Evolutionary conservation across 78 protist species (phyloP), one percentile per base, ranked within the genome.

Genomic region (Dictyostelium capitatum): DNA sequence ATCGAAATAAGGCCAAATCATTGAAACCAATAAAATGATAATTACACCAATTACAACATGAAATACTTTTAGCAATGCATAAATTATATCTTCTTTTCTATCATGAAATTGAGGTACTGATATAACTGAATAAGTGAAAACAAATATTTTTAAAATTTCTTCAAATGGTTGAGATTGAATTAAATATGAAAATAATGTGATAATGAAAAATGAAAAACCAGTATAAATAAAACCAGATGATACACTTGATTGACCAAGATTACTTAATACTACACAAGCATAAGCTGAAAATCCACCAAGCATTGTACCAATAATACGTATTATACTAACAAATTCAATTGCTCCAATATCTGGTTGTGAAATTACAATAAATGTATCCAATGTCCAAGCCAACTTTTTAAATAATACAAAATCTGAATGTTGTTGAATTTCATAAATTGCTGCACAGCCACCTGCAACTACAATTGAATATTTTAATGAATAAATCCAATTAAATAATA

Each of bases 401-500:
- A 81, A 81, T 11, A 81, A 30, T 12, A 81, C 65, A 65, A 65
- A 81, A 50, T 65, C 47, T 3, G 54, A 46, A 46, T 81, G 50
- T 23, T n/a, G 43, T 15, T 15, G 37, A 25, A 81, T 62, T 30
- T 81, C 89, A 20, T 46, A 65, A 19, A 62, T 62, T 6, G 6
- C 65, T 2, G 67, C 8, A 4, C 79, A 67, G 4, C 69, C 46
- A 20, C 48, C 2, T 10, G 48, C 4, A 11, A 81, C 48, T 11
- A 72, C 77, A 6, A 81, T 4, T 47, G 89, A 43, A 81, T 67
- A 69, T 32, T 59, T 28, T 14, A 82, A 48, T n/a, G 90, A 82
- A 65, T 32, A 82, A 8, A 50, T 1, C 90, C 90, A 82, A 82
- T 69, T 30, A 43, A 56, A 65, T 10, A 69, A 20, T n/a, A 43